Evolutionary conservation across 257 asterid genomes (phyloP).

Genomic region (Lycium ferocissimum): DNA sequence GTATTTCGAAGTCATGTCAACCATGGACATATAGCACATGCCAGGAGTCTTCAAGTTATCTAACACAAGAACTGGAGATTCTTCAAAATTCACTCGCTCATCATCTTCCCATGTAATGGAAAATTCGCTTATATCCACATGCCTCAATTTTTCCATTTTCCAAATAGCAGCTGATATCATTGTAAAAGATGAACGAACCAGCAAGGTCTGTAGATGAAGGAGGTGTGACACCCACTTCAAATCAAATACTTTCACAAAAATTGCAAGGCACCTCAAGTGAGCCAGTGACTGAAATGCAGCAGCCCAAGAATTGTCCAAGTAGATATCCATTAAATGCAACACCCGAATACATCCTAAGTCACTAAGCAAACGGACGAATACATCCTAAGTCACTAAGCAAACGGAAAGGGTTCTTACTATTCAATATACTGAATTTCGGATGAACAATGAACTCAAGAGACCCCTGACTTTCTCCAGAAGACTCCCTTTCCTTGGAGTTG

Average conservation of each 20-base stretch:
- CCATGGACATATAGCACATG: neutral
- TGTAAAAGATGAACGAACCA: neutral
- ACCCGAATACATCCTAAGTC: neutral
- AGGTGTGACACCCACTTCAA: neutral
- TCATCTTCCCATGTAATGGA: neutral
- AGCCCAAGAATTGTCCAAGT: neutral
- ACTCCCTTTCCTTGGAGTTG: neutral
- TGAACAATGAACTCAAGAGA: neutral
- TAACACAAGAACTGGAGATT: neutral
- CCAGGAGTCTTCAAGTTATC: neutral
- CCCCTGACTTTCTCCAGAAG: neutral
- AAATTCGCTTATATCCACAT: neutral
- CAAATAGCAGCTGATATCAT: neutral
- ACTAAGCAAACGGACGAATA: neutral
- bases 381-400: neutral
- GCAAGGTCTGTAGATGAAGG: neutral
- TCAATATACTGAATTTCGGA: neutral
- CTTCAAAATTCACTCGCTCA: neutral
- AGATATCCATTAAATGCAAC: neutral
- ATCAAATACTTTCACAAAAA: constrained; percentile 17
- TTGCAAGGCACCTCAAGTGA: neutral
- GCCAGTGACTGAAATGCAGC: neutral
- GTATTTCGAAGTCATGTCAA: neutral
- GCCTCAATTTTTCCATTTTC: neutral
- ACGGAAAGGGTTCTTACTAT: neutral